Evolutionary conservation across 129 eudicot genomes (phyloP).

Genomic region (Tagetes erecta): DNA sequence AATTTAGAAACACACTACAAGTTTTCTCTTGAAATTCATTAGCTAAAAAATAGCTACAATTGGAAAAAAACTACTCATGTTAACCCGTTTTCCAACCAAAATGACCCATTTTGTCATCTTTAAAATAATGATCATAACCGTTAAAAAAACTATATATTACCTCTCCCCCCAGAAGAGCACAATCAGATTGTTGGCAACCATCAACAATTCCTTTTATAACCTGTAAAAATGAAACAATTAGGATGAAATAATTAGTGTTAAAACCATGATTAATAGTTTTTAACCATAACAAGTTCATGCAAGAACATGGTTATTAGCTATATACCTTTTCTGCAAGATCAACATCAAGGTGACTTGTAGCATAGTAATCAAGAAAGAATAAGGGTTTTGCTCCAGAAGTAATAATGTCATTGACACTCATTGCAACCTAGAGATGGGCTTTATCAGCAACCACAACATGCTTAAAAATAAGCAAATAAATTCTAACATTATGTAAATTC

Average conservation of each 20-base stretch:
- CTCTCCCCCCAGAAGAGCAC: slow-evolving; percentile 86
- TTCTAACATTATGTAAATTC: not conserved
- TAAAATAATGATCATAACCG: not conserved
- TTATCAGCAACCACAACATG: not conserved
- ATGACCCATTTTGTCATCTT: not conserved
- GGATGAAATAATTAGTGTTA: not conserved
- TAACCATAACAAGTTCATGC: not conserved
- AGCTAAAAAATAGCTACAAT: not conserved
- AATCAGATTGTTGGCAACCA: slow-evolving; percentile 84
- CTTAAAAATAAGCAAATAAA: not conserved
- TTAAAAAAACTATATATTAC: slow-evolving; percentile 26
- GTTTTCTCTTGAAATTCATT: not conserved
- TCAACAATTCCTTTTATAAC: slow-evolving; percentile 83
- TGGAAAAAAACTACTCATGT: not conserved
- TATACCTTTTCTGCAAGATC: slow-evolving; percentile 90
- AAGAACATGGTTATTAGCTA: not conserved
- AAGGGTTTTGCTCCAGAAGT: slow-evolving; percentile 95
- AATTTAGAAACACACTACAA: not conserved
- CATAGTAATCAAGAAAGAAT: slow-evolving; percentile 93
- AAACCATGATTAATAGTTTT: not conserved
- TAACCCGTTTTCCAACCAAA: not conserved
- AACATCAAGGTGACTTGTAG: slow-evolving; percentile 94
- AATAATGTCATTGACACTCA: slow-evolving; percentile 96
- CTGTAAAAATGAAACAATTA: slow-evolving; percentile 34
- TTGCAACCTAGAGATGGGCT: slow-evolving; percentile 65